Evolutionary conservation across 1,284 basidiomycete species (phyloP).

Genomic region (Filobasidium uniguttulatum): DNA sequence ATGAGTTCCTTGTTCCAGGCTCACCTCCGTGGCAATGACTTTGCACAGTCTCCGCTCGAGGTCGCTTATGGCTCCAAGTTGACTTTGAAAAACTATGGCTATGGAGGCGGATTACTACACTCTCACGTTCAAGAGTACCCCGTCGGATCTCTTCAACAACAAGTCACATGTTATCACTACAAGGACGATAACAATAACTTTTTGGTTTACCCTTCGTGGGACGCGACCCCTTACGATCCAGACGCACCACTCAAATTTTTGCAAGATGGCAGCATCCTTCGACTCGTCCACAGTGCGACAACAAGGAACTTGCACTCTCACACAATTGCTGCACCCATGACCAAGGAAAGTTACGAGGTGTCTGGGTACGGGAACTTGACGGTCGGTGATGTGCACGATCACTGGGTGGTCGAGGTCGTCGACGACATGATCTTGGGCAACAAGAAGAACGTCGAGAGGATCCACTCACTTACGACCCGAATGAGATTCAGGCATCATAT

Average conservation of each 20-base stretch:
- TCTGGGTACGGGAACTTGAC: slow-evolving; percentile 82
- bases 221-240: slow-evolving; percentile 51
- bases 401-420: slow-evolving; percentile 89
- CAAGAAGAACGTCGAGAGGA: slow-evolving; percentile 47
- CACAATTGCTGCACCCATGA: slow-evolving; percentile 68
- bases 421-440: slow-evolving; percentile 64
- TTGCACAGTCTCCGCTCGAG: slow-evolving; percentile 74
- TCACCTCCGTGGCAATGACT: slow-evolving; percentile 89
- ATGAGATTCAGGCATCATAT: slow-evolving; percentile 67
- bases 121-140: slow-evolving; percentile 94
- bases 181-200: slow-evolving; percentile 97
- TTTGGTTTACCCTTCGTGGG: slow-evolving; percentile 67
- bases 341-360: slow-evolving; percentile 83
- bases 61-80: slow-evolving; percentile 80
- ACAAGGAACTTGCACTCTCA: slow-evolving; percentile 90
- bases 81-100: slow-evolving; percentile 95
- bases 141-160: slow-evolving; percentile 83
- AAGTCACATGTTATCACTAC: slow-evolving; percentile 99
- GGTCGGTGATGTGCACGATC: slow-evolving; percentile 73
- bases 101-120: slow-evolving; percentile 89
- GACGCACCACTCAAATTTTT: slow-evolving; percentile 53
- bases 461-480: slow-evolving; percentile 81
- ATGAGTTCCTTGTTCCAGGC: slow-evolving; percentile 99
- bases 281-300: slow-evolving; percentile 68
- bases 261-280: slow-evolving; percentile 61